Evolutionary conservation across 1,139 yeast species (phyloP).

Genomic region (Candida sanyaensis): DNA sequence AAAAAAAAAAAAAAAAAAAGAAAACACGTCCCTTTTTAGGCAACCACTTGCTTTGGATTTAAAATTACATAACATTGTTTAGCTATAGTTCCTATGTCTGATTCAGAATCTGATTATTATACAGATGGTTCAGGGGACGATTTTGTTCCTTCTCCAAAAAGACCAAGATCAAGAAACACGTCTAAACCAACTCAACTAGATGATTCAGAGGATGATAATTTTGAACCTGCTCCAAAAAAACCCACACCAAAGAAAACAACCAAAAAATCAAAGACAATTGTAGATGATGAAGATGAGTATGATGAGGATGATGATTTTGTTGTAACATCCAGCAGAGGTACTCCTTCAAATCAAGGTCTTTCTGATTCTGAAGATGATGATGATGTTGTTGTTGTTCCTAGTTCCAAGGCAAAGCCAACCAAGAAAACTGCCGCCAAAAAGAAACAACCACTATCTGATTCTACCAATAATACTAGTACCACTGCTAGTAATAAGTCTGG

Average conservation of each 20-base stretch:
- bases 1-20: no score
- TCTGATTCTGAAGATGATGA: constrained; percentile 18
- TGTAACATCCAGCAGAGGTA: not conserved
- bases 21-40: no score
- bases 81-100: constrained; percentile 9
- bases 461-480: constrained; percentile 21
- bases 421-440: constrained; percentile 7
- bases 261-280: not conserved
- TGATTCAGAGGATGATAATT: constrained; percentile 18
- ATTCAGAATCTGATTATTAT: constrained; percentile 15
- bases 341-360: constrained; percentile 6
- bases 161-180: constrained; percentile 7
- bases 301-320: not conserved
- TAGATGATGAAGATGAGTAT: not conserved
- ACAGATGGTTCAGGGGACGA: constrained; percentile 17
- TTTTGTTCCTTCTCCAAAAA: constrained; percentile 15
- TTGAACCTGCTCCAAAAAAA: not conserved
- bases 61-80: no score
- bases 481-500: constrained; percentile 1
- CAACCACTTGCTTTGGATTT: no score
- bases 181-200: constrained; percentile 16
- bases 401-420: constrained; percentile 10
- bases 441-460: constrained; percentile 24
- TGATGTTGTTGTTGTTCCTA: constrained; percentile 15
- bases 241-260: not conserved